Evolutionary conservation across 2,329 filamentous ascomycete genomes (phyloP), one percentile per base, ranked within the genome.

Genomic region (Cladosporium sp.): DNA sequence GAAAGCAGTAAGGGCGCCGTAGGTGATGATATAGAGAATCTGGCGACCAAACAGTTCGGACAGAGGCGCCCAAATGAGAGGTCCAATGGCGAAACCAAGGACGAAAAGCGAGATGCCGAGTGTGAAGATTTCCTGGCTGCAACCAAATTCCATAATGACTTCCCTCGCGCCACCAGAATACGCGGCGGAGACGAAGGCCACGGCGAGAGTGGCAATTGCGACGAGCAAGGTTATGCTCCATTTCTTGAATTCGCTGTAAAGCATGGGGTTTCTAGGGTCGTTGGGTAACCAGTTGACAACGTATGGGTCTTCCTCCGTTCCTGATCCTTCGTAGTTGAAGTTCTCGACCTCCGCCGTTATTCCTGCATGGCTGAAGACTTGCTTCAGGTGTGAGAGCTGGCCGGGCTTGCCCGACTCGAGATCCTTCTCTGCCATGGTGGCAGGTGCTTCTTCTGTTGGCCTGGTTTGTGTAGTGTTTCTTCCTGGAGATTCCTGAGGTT

Each of bases 131-230:
- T 79, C 78, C 42, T 69, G 63, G 38, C 65, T 68, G 22, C 80
- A 72, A 11, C 68, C 50, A 55, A 87, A 86, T 29, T 81, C 71
- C 1, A 53, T 38, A 12, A 82, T 71, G 47, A 88, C 73, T 42
- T 80, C 69, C 7, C 57, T 50, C 12, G 82, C 64, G 40, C 79
- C 80, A 11, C 80, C 80, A 3, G 78, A 79, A 64, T 81, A 86
- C 27, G 84, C 84, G 1, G 82, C 84, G 15, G 83, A 86, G 48
- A 81, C 79, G 58, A 90, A 85, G 2, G 86, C 74, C 25, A 88
- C 83, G 22, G 70, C 83, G 38, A 90, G 74, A 1, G 84, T 85
- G 12, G 85, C 80, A 22, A 85, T 59, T 11, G 85, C 83, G 50
- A 84, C 79, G 35, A 84, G 64, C 46, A 78, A 61, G 1, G 83